Percentiles rank a stretch among this genome's conserved stretches.
Conservation (phyloP, 2,329 filamentous ascomycete genomes). For the Acrocalymma vagum region DNA sequence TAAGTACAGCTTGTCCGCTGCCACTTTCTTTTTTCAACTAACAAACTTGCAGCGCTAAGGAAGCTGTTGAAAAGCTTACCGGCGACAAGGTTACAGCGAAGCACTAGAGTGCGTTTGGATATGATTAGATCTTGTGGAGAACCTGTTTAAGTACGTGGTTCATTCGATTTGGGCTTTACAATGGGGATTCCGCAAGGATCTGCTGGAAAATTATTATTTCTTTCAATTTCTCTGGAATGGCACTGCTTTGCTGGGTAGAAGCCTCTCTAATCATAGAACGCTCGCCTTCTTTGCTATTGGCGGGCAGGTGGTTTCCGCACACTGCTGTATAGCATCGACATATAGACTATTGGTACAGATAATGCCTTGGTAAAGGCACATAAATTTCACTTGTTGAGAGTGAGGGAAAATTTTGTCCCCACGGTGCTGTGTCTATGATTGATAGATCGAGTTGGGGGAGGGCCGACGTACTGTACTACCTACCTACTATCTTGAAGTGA, state of each 20-base stretch:
- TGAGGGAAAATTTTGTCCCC: no score
- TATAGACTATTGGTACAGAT: no score
- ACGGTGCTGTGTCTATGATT: no score
- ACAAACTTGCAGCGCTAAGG: conserved; percentile 64
- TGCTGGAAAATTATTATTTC: conserved; percentile 11
- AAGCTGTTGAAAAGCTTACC: conserved; percentile 70
- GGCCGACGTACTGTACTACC: no score
- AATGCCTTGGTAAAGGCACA: no score
- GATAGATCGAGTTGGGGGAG: no score
- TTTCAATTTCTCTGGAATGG: not conserved
- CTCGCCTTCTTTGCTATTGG: no score
- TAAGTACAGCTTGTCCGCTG: conserved; percentile 61
- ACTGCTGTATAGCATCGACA: no score
- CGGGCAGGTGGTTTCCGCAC: no score
- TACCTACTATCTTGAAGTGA: no score
- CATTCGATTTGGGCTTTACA: conserved; percentile 2
- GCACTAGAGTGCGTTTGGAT: conserved; percentile 59
- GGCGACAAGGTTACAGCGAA: conserved; percentile 71
- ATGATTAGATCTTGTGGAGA: conserved; percentile 9
- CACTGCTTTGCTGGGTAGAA: not conserved
- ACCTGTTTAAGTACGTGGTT: conserved; percentile 1
- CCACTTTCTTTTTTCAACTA: conserved; percentile 19
- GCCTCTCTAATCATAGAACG: no score
- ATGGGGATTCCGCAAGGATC: conserved; percentile 8
- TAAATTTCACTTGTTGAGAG: no score